These are phyloP conservation scores for Lentinula boryana DNA, from an alignment of 768 basidiomycete genomes.

Conservation along the genomic window DNA sequence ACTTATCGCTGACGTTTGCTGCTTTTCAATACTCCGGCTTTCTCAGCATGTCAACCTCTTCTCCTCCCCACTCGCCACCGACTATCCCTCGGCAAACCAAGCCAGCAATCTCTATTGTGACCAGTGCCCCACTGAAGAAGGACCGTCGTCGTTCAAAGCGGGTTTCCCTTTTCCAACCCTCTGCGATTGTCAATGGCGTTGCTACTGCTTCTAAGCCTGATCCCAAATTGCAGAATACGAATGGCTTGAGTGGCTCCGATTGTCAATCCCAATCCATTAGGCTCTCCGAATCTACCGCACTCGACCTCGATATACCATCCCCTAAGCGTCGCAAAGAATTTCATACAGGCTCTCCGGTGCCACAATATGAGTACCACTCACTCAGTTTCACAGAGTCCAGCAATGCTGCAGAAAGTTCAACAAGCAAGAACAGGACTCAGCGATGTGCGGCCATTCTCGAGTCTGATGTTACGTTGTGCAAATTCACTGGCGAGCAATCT, in stretches of 20 bases:
- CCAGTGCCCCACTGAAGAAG: neutral
- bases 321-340: neutral
- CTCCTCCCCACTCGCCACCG: neutral
- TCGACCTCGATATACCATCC: neutral
- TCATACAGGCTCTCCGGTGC: neutral
- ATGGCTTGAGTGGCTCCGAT: neutral
- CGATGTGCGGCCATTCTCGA: neutral
- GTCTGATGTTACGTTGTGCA: neutral
- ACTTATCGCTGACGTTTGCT: no score
- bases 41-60: neutral
- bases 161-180: neutral
- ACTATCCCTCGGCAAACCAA: neutral
- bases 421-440: neutral
- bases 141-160: neutral
- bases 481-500: neutral
- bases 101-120: neutral
- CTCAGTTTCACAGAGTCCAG: neutral
- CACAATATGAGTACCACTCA: neutral
- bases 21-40: no score
- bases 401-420: neutral
- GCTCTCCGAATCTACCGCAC: neutral
- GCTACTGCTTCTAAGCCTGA: neutral
- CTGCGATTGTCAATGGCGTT: neutral
- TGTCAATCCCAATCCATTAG: neutral
- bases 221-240: neutral